A percentile compares a stretch with the other conserved stretches of the same genome.
These are phyloP conservation scores for Pichia rugopelliculosa DNA, from an alignment of 805 yeast genomes.

Conservation along the genomic window DNA sequence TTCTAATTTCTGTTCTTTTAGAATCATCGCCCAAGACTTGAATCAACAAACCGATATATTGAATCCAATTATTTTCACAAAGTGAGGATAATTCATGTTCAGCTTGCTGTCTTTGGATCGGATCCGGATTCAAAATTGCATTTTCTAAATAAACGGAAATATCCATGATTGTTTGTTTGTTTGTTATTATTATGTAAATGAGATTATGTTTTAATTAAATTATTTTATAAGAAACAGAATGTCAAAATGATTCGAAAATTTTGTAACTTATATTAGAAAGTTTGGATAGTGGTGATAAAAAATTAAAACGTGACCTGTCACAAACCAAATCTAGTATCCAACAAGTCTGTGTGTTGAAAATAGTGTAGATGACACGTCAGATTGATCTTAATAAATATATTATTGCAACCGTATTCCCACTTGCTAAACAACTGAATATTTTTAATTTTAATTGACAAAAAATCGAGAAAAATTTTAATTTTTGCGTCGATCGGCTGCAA, in stretches of 20 bases:
- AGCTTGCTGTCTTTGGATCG: conserved; percentile 62
- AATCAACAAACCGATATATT: conserved; percentile 62
- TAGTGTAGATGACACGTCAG: background rate
- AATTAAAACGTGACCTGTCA: background rate
- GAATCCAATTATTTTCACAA: conserved; percentile 69
- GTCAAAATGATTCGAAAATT: background rate
- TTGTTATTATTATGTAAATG: background rate
- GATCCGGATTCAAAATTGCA: conserved; percentile 66
- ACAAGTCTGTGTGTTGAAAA: background rate
- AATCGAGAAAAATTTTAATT: background rate
- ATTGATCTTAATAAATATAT: background rate
- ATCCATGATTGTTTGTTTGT: conserved; percentile 41
- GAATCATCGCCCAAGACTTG: conserved; percentile 61
- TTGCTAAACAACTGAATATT: background rate
- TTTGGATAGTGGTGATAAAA: background rate
- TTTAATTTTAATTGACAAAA: background rate
- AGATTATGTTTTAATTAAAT: background rate
- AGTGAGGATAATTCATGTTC: conserved; percentile 67
- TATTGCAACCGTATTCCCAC: no score
- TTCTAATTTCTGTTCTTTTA: conserved; percentile 71
- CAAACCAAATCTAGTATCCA: background rate
- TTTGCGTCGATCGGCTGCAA: conserved; percentile 3
- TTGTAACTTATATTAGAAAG: background rate
- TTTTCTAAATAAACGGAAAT: conserved; percentile 67
- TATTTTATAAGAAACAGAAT: background rate